Percentiles rank a stretch among this genome's conserved stretches.
phyloP scores from a whole-genome alignment of 129 eudicot species.

The Pulicaria dysenterica region DNA sequence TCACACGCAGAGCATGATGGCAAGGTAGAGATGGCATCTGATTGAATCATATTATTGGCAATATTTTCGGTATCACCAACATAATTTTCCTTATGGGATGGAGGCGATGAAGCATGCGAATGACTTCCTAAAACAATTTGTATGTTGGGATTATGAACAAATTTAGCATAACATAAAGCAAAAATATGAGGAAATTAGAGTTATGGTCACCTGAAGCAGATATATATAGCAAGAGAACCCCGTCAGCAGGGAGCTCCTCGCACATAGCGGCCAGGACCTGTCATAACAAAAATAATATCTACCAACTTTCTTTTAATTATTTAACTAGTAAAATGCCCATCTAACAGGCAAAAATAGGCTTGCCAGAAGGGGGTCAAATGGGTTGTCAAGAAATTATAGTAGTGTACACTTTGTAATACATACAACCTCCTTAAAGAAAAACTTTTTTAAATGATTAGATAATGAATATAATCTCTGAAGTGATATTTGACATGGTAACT shows the following conservation, averaged over 20 bases:
- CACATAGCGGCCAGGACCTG: constrained; percentile 78
- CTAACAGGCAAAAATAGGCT: no score
- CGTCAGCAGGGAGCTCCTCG: constrained; percentile 79
- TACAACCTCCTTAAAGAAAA: background rate
- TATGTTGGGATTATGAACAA: constrained; percentile 10
- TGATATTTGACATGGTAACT: no score
- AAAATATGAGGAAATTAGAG: background rate
- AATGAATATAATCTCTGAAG: no score
- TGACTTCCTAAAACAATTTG: constrained; percentile 45
- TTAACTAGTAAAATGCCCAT: no score
- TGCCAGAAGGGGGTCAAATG: no score
- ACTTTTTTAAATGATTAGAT: background rate
- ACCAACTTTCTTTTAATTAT: background rate
- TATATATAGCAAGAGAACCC: constrained; percentile 63
- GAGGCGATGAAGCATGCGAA: constrained; percentile 40
- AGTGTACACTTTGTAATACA: background rate
- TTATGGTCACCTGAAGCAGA: constrained; percentile 56
- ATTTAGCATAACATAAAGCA: background rate
- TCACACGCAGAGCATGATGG: constrained; percentile 35
- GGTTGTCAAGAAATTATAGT: no score
- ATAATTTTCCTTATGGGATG: constrained; percentile 40
- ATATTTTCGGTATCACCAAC: constrained; percentile 35
- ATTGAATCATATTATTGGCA: constrained; percentile 31
- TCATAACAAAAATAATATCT: constrained; percentile 2
- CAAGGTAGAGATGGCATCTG: constrained; percentile 37